Evolutionary conservation across 1,284 basidiomycete species (phyloP).

Genomic region (Sanghuangporus weigelae): DNA sequence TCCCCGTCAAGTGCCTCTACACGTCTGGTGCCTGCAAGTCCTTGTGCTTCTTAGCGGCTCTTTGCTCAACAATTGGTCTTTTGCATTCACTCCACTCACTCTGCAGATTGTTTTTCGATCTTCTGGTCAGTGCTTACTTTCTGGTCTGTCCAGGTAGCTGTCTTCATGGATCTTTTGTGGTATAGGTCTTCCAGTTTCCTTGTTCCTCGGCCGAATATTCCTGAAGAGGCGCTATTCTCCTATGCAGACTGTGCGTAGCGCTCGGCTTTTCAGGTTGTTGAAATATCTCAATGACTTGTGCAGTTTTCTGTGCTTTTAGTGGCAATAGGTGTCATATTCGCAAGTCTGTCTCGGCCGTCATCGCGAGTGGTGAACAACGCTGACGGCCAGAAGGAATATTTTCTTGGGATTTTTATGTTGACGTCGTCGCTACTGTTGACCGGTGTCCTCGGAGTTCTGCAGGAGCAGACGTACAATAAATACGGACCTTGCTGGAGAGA

Average conservation of each 20-base stretch:
- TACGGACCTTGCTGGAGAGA: constrained; percentile 82
- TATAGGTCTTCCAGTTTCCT: constrained; percentile 60
- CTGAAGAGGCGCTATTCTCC: constrained; percentile 54
- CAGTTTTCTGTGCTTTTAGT: constrained; percentile 70
- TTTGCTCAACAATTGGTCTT: constrained; percentile 82
- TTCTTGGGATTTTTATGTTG: constrained; percentile 69
- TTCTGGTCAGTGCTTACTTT: constrained; percentile 50
- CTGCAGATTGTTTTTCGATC: constrained; percentile 88
- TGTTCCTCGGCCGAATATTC: constrained; percentile 58
- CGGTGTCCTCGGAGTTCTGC: constrained; percentile 71
- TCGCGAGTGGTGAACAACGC: constrained; percentile 24
- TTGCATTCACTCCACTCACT: constrained; percentile 76
- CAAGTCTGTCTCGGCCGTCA: constrained; percentile 64
- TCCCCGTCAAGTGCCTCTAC: constrained; percentile 65
- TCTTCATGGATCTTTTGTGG: not conserved
- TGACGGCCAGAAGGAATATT: constrained; percentile 46
- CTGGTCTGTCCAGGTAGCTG: not conserved
- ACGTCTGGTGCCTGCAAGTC: constrained; percentile 74
- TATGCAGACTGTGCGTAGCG: constrained; percentile 55
- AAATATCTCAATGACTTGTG: not conserved
- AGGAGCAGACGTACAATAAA: constrained; percentile 73
- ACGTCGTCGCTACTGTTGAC: constrained; percentile 68
- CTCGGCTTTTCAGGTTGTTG: not conserved
- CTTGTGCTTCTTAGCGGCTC: constrained; percentile 65
- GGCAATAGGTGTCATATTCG: constrained; percentile 68